phyloP scores from a whole-genome alignment of 169 alveolate species.

The Plasmodium gaboni region DNA sequence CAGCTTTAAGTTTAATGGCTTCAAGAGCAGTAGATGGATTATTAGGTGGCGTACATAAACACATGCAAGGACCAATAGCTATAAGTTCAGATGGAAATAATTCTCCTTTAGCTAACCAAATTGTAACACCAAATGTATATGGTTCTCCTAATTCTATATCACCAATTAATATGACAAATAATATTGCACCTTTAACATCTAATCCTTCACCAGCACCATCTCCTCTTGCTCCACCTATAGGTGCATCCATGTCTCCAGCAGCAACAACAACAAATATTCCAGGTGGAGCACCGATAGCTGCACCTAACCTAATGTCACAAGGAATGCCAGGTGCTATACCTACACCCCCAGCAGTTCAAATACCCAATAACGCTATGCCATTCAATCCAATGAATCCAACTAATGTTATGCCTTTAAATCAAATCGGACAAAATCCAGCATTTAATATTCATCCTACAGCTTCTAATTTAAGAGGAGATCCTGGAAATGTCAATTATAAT shows the following conservation, averaged over 20 bases:
- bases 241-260: background rate
- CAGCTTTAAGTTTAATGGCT: conserved; percentile 46
- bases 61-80: conserved; percentile 61
- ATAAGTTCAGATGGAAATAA: conserved; percentile 26
- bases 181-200: conserved; percentile 16
- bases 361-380: conserved; percentile 1
- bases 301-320: too few species aligned
- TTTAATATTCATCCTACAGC: conserved; percentile 68
- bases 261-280: background rate
- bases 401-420: conserved; percentile 39
- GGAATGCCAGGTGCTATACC: background rate
- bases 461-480: conserved; percentile 41
- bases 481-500: conserved; percentile 63
- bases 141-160: background rate
- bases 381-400: conserved; percentile 16
- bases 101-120: conserved; percentile 45
- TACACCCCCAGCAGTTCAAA: background rate
- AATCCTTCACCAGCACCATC: conserved; percentile 17
- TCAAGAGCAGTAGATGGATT: conserved; percentile 62
- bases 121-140: conserved; percentile 58
- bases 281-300: background rate
- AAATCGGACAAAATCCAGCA: conserved; percentile 55
- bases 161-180: conserved; percentile 34
- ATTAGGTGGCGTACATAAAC: conserved; percentile 60
- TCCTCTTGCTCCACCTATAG: conserved; percentile 4